A percentile compares a stretch with the other conserved stretches of the same genome.
Conservation (phyloP, 345 rosid species). For the Arabidopsis arenosa region DNA sequence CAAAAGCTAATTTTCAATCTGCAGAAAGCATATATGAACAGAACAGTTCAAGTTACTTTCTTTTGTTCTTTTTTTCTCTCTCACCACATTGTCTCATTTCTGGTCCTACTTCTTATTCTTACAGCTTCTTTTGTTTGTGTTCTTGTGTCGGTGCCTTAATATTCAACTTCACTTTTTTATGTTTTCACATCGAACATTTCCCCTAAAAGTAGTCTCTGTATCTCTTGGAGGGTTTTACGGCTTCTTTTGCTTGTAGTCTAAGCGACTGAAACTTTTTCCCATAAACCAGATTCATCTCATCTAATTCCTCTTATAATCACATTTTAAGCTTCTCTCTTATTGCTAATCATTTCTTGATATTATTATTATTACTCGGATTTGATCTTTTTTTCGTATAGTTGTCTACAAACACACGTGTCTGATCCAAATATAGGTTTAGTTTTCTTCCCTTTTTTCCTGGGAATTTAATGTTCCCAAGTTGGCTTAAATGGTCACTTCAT, state of each 20-base stretch:
- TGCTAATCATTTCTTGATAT: slow-evolving; percentile 8
- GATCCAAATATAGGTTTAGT: slow-evolving; percentile 17
- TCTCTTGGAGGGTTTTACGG: slow-evolving; percentile 30
- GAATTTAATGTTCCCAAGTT: slow-evolving; percentile 42
- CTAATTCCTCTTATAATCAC: not conserved
- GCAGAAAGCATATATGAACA: slow-evolving; percentile 9
- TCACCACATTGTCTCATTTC: slow-evolving; percentile 1
- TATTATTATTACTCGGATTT: not conserved
- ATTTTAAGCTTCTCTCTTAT: not conserved
- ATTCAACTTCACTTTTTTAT: slow-evolving; percentile 33
- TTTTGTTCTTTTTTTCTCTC: not conserved
- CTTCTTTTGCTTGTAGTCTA: slow-evolving; percentile 39
- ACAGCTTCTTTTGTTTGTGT: slow-evolving; percentile 27
- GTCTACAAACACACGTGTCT: slow-evolving; percentile 40
- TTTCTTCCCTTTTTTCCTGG: slow-evolving; percentile 34
- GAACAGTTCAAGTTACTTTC: not conserved
- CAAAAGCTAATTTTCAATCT: slow-evolving; percentile 15
- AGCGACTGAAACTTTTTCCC: slow-evolving; percentile 20
- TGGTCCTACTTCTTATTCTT: slow-evolving; percentile 36
- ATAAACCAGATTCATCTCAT: slow-evolving; percentile 22
- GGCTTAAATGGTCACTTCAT: slow-evolving; percentile 30
- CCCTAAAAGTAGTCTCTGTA: not conserved
- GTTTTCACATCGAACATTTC: slow-evolving; percentile 34
- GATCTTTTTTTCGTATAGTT: slow-evolving; percentile 20
- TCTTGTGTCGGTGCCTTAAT: slow-evolving; percentile 44